These are phyloP conservation scores for Sugiyamaella japonica DNA, from an alignment of 1,139 yeast genomes.

Conservation along the genomic window DNA sequence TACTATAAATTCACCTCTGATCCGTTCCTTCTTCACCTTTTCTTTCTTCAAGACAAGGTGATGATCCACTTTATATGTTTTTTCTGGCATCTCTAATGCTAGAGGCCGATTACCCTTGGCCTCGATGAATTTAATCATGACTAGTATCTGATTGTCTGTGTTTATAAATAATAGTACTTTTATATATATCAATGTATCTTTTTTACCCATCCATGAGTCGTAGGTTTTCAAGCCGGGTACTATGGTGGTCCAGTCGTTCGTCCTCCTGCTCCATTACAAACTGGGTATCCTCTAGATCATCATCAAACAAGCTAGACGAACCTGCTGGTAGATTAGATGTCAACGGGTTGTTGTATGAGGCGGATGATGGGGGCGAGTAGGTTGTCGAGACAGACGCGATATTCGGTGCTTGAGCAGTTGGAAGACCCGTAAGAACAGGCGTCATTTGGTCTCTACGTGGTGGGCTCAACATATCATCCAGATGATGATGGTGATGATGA, in stretches of 20 bases:
- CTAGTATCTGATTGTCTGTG: constrained; percentile 28
- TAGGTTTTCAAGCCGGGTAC: constrained; percentile 9
- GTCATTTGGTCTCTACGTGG: constrained; percentile 6
- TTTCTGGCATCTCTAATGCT: constrained; percentile 41
- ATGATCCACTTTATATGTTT: constrained; percentile 30
- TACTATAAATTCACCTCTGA: constrained; percentile 4
- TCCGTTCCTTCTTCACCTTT: background rate
- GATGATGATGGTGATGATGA: background rate
- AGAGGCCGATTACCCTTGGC: constrained; percentile 28
- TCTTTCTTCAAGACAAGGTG: constrained; percentile 23
- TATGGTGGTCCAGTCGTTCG: constrained; percentile 20
- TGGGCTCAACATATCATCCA: constrained; percentile 15
- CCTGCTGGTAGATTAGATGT: background rate
- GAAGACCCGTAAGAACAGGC: constrained; percentile 1
- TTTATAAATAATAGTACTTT: constrained; percentile 5
- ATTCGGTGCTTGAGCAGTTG: background rate
- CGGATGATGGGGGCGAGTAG: background rate
- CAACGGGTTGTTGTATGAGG: constrained; percentile 1
- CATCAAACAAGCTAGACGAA: constrained; percentile 20
- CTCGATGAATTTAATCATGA: constrained; percentile 37
- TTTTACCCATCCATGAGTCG: constrained; percentile 16
- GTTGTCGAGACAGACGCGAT: background rate
- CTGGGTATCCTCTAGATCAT: constrained; percentile 31
- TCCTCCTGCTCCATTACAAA: constrained; percentile 32
- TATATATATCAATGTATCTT: constrained; percentile 3